Conservation (phyloP, 2,329 filamentous ascomycete species). For the Colletotrichum melonis region DNA sequence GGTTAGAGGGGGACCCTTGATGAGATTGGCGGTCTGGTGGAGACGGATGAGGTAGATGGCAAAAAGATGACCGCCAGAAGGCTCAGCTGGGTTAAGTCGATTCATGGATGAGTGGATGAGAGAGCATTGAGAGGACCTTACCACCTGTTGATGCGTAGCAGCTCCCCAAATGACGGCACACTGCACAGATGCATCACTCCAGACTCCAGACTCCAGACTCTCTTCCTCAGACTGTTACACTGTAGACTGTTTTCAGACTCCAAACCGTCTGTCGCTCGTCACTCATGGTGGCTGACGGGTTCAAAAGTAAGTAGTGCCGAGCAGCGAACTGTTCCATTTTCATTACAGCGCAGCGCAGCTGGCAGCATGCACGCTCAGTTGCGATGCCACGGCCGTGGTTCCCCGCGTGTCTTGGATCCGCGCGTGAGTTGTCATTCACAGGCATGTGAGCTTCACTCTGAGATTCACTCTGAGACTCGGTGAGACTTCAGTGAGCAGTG, state of each 20-base stretch:
- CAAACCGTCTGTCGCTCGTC: background rate
- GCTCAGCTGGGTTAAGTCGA: constrained; percentile 1
- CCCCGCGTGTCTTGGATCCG: background rate
- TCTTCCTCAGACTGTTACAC: no score
- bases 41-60: constrained; percentile 34
- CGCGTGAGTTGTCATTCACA: background rate
- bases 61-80: constrained; percentile 25
- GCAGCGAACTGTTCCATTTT: background rate
- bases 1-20: constrained; percentile 9
- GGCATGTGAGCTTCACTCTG: background rate
- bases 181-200: background rate
- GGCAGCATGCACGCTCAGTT: background rate
- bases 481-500: background rate
- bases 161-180: constrained; percentile 8
- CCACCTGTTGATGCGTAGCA: background rate
- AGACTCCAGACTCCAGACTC: background rate
- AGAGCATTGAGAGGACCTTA: background rate
- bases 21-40: constrained; percentile 31
- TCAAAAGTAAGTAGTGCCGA: background rate
- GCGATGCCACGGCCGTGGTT: background rate
- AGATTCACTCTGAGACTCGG: background rate
- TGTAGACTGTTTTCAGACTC: background rate
- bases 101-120: background rate
- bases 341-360: no score
- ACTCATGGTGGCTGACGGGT: background rate